Percentiles rank a stretch among this genome's conserved stretches.
phyloP scores from a whole-genome alignment of 148 eudicot genomes.

The Nepenthes mirabilis region DNA sequence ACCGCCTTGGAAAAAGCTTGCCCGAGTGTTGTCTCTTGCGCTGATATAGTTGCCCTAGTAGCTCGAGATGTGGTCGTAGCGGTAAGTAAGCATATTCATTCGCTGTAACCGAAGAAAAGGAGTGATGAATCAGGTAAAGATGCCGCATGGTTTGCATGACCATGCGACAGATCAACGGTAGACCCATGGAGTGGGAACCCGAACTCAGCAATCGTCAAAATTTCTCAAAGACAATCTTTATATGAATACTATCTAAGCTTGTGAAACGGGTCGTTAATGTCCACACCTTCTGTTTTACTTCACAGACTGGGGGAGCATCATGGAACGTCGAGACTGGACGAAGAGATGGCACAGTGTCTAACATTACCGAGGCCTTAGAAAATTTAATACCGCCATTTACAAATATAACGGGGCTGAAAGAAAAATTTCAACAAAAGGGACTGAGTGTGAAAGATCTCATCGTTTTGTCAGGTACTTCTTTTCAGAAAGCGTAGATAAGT shows the following conservation, averaged over 20 bases:
- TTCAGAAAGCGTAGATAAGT: neutral
- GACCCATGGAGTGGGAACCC: too few species aligned
- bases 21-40: slow-evolving; percentile 16
- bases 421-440: slow-evolving; percentile 5
- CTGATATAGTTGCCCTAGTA: slow-evolving; percentile 14
- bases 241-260: too few species aligned
- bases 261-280: too few species aligned
- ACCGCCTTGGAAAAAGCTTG: slow-evolving; percentile 8
- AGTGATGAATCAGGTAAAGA: too few species aligned
- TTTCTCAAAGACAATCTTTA: too few species aligned
- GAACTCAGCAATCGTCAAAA: too few species aligned
- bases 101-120: neutral
- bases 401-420: neutral
- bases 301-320: neutral
- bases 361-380: slow-evolving; percentile 5
- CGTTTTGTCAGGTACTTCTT: neutral
- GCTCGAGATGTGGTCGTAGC: slow-evolving; percentile 11
- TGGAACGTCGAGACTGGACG: slow-evolving; percentile 10
- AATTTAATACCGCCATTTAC: slow-evolving; percentile 9
- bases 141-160: too few species aligned
- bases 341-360: slow-evolving; percentile 13
- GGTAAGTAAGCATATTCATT: slow-evolving; percentile 6
- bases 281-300: neutral
- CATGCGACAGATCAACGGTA: too few species aligned
- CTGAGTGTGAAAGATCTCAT: neutral